Base-by-base conservation (phyloP, 2,329 filamentous ascomycete species). In the Cladosporium colombiae region DNA sequence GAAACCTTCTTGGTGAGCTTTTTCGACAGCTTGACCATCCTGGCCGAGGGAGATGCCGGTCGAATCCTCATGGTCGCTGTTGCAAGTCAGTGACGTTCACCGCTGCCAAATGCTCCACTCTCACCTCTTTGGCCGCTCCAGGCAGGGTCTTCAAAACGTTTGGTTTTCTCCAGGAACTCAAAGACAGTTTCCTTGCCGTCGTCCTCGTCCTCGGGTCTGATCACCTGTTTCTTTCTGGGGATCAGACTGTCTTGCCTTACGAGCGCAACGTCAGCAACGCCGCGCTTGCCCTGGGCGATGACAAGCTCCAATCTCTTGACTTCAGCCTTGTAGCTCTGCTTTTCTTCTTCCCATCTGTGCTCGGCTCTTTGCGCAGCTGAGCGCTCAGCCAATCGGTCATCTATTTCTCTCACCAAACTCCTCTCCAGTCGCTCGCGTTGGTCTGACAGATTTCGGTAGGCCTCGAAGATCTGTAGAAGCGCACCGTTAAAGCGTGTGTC, bases 291-390 rank as follows among this genome's bases (percentile, higher is more conserved):
- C 58, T 76, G 76, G 2, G 78, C 77, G 65, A 82, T 80, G 29
- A 82, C 67, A 3, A 82, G 66, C 68, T 82, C 81, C 16, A 82
- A 73, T 18, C 80, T 77, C 65, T 77, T 80, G 61, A 82, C 77
- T 66, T 82, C 80, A 3, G 74, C 75, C 46, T 77, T 74, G 68
- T 79, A 81, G 18, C 73, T 71, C 49, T 71, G 69, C 65, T 77
- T 75, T 62, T 76, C 73, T 10, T 74, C 66, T 2, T 70, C 53
- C 77, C 76, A 81, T 5, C 67, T 66, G 14, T 73, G 70, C 64
- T 79, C 73, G 8, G 74, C 71, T 18, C 68, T 69, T 35, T 75
- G 71, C 44, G 73, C 71, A 23, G 72, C 70, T 31, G 67, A 61
- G 6, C 71, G 58, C 31, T 72, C 53, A 1, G 68, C 68, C 21